These are phyloP conservation scores for Aspergillus sp. DNA, from an alignment of 2,329 filamentous ascomycete genomes.

Conservation along the genomic window DNA sequence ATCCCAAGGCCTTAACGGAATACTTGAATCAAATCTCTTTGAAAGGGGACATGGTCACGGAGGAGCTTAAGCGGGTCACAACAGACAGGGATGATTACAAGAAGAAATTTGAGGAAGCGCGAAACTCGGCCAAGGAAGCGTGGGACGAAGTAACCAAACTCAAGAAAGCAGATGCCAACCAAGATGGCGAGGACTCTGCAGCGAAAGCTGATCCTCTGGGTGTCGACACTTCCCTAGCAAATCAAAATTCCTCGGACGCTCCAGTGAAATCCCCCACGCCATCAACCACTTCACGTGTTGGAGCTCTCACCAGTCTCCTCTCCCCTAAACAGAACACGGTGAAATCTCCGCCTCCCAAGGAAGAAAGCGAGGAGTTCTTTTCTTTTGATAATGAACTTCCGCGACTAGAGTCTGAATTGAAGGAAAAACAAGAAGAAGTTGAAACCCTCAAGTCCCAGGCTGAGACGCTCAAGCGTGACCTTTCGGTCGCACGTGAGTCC, in stretches of 20 bases:
- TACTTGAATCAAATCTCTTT: slow-evolving; percentile 83
- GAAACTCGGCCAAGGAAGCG: slow-evolving; percentile 58
- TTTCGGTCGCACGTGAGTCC: slow-evolving; percentile 67
- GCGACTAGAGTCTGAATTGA: slow-evolving; percentile 69
- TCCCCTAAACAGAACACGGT: slow-evolving; percentile 31
- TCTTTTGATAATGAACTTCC: slow-evolving; percentile 87
- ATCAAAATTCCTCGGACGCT: slow-evolving; percentile 6
- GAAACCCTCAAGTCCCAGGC: slow-evolving; percentile 66
- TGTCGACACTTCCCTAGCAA: slow-evolving; percentile 9
- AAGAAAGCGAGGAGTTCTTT: slow-evolving; percentile 70
- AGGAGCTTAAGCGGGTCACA: slow-evolving; percentile 83
- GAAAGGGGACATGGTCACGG: slow-evolving; percentile 88
- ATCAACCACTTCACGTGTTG: slow-evolving; percentile 27
- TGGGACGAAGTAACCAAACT: slow-evolving; percentile 60
- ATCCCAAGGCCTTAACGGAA: slow-evolving; percentile 78
- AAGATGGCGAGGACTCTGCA: slow-evolving; percentile 29
- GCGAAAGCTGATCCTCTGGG: slow-evolving; percentile 7
- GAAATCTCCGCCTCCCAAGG: slow-evolving; percentile 26
- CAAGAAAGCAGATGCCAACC: slow-evolving; percentile 33
- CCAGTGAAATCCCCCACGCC: slow-evolving; percentile 25
- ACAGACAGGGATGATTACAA: slow-evolving; percentile 75
- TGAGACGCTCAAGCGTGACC: slow-evolving; percentile 62
- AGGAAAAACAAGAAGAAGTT: slow-evolving; percentile 66
- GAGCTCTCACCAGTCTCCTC: slow-evolving; percentile 31
- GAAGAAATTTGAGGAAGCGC: slow-evolving; percentile 66